Evolutionary conservation across 345 rosid species (phyloP).

Genomic region (Durio zibethinus): DNA sequence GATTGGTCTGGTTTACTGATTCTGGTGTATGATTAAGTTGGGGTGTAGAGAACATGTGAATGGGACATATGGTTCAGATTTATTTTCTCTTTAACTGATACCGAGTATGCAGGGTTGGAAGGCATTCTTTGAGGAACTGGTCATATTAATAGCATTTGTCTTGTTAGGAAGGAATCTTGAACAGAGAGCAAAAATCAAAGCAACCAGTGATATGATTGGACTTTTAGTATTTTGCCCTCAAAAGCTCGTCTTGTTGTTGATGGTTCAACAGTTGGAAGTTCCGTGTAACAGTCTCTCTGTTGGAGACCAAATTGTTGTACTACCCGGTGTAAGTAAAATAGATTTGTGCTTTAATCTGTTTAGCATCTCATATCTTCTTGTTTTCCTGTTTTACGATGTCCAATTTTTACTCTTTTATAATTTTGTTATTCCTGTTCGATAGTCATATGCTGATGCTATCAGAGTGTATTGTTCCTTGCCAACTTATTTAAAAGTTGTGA

Average conservation of each 20-base stretch:
- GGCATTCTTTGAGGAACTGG: constrained; percentile 93
- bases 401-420: background rate
- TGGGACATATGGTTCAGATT: background rate
- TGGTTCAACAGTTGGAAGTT: constrained; percentile 76
- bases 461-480: background rate
- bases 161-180: constrained; percentile 96
- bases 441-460: background rate
- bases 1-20: background rate
- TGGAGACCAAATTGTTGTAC: constrained; percentile 80
- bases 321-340: constrained; percentile 82
- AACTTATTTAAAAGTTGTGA: background rate
- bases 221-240: constrained; percentile 82
- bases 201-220: constrained; percentile 96
- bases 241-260: constrained; percentile 88
- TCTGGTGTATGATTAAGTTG: constrained; percentile 1
- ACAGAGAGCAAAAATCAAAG: constrained; percentile 90
- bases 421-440: background rate
- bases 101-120: constrained; percentile 78
- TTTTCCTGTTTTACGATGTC: constrained; percentile 15
- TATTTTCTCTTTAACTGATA: constrained; percentile 1
- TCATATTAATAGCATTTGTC: constrained; percentile 92
- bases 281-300: constrained; percentile 78
- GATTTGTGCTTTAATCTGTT: constrained; percentile 20
- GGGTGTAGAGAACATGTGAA: background rate
- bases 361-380: constrained; percentile 8